Conservation (phyloP, 2,329 filamentous ascomycete species). For the Orbilia oligospora region DNA sequence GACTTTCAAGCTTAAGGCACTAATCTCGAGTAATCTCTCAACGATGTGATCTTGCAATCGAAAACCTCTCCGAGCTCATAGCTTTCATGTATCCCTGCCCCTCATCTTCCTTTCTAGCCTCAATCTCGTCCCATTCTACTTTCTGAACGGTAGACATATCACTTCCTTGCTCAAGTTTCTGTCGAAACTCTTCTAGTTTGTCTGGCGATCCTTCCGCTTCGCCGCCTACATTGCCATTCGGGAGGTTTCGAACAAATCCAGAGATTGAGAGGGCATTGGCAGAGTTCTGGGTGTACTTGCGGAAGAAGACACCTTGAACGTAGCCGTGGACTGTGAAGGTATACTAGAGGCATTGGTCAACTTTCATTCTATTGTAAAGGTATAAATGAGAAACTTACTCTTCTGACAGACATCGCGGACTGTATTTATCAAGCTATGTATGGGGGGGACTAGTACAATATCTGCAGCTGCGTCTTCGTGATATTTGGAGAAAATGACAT, state of each 20-base stretch:
- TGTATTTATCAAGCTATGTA: background rate
- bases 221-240: constrained; percentile 29
- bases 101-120: constrained; percentile 37
- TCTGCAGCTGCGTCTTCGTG: background rate
- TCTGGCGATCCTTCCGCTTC: constrained; percentile 43
- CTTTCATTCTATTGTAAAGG: background rate
- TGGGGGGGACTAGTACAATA: background rate
- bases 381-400: constrained; percentile 7
- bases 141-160: constrained; percentile 29
- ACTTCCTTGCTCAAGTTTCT: constrained; percentile 38
- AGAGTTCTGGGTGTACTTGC: constrained; percentile 41
- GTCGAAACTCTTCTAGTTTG: constrained; percentile 40
- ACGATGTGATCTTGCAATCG: constrained; percentile 14
- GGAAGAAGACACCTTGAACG: constrained; percentile 59
- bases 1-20: too few species aligned
- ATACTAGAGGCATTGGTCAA: constrained; percentile 25
- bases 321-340: constrained; percentile 56
- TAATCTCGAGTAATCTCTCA: background rate
- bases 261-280: constrained; percentile 36
- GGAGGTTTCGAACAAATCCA: constrained; percentile 41
- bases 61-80: constrained; percentile 22
- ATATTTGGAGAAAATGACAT: constrained; percentile 15
- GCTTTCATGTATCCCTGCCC: constrained; percentile 44
- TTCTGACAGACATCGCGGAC: constrained; percentile 31
- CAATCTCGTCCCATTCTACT: constrained; percentile 50